Conservation (phyloP, 2,329 filamentous ascomycete species). For the Colletotrichum cuscutae region DNA sequence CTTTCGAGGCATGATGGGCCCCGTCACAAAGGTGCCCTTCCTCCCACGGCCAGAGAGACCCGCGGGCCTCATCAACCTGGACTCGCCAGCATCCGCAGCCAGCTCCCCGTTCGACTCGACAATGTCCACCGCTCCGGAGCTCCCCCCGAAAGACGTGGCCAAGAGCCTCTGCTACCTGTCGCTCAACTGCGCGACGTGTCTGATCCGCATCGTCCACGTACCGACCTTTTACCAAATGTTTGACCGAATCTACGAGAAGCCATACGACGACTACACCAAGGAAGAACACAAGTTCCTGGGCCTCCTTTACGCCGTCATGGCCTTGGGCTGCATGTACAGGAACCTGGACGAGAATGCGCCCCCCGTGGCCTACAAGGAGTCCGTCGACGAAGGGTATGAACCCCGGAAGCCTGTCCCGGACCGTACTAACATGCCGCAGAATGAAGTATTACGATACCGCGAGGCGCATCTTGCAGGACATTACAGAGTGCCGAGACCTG, state of each 20-base stretch:
- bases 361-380: conserved; percentile 57
- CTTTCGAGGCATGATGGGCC: conserved; percentile 80
- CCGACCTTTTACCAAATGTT: conserved; percentile 84
- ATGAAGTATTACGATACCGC: conserved; percentile 80
- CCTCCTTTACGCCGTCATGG: conserved; percentile 75
- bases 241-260: conserved; percentile 79
- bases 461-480: conserved; percentile 71
- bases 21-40: conserved; percentile 69
- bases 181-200: conserved; percentile 66
- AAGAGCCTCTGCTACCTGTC: conserved; percentile 65
- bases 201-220: conserved; percentile 79
- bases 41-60: conserved; percentile 62
- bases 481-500: conserved; percentile 78
- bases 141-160: conserved; percentile 73
- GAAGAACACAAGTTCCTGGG: conserved; percentile 77
- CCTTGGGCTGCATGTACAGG: conserved; percentile 78
- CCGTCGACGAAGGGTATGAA: conserved; percentile 67
- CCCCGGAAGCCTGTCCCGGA: background rate
- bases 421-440: conserved; percentile 53
- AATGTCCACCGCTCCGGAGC: conserved; percentile 66
- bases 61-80: conserved; percentile 66
- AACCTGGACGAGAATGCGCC: conserved; percentile 65
- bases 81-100: conserved; percentile 71
- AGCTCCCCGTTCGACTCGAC: conserved; percentile 72
- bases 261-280: conserved; percentile 69